Evolutionary conservation across 257 asterid species (phyloP), one percentile per base, ranked within the genome.

Genomic region (Penstemon barbatus): DNA sequence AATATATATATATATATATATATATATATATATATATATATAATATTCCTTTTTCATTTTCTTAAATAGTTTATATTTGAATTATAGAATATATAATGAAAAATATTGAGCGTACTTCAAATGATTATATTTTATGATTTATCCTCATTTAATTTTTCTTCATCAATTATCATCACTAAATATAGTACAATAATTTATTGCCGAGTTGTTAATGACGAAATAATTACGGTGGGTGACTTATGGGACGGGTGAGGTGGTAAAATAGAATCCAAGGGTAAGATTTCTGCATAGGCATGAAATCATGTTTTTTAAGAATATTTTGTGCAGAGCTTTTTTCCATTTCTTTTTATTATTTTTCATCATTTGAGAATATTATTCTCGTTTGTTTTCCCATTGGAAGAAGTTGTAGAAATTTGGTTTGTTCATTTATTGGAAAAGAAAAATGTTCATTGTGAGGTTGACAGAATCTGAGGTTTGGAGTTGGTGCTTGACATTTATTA

Each of bases 361-460:
- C 44, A 37, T 52, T 54, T 65, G 64, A 44, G 12, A 12, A 1
- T 10, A 50, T 66, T 5, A 9, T 12, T 7, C 4, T 40, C 40
- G 36, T 6, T 19, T 43, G 40, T 18, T 38, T 18, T 44, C 49
- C 0, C 8, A 63, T 12, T 42, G 51, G 68, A 44, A 10, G 42
- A 15, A 7, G 5, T 8, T 43, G 33, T 71, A 15, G 51, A 51
- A 52, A 8, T 8, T 55, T 19, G 49, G 63, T 69, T 53, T 49
- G 66, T 63, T 48, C 39, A 15, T 57, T 71, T 75, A 38, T 65
- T 54, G 71, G 63, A 57, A 63, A 74, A 67, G 63, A 61, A 13
- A 41, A 25, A 63, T 73, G 71, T 66, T 74, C 72, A 63, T 50
- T 18, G 61, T 61, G 71, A 48, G 70, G 78, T 55, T 71, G 69